Percentiles rank a stretch among this genome's conserved stretches.
phyloP scores from a whole-genome alignment of 2,329 filamentous ascomycete species.

The Chrysoporthe puriensis region DNA sequence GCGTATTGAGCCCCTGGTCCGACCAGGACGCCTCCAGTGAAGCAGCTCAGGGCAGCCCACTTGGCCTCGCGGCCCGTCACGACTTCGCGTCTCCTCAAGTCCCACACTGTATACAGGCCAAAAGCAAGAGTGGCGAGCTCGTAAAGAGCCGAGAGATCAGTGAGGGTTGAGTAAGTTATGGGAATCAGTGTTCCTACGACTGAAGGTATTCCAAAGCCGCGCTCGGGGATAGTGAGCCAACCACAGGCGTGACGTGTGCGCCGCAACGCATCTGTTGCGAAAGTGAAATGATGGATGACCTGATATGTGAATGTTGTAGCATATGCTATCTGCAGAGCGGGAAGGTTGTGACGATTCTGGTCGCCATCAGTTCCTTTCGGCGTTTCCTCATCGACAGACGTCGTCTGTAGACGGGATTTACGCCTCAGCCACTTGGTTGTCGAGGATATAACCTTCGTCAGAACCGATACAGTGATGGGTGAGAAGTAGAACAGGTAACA shows the following conservation, averaged over 20 bases:
- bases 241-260: not conserved
- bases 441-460: constrained; percentile 12
- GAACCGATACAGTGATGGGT: constrained; percentile 11
- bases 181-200: not conserved
- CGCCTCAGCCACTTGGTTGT: not conserved
- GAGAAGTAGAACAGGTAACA: constrained; percentile 16
- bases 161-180: not conserved
- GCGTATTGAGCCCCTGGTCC: constrained; percentile 22
- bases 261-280: not conserved
- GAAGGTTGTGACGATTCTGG: too few relatives aligned
- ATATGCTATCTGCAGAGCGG: constrained; percentile 11
- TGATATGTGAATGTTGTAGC: constrained; percentile 12
- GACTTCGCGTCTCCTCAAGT: constrained; percentile 16
- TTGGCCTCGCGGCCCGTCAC: constrained; percentile 11
- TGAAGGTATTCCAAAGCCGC: not conserved
- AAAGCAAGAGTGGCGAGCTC: constrained; percentile 17
- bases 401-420: too few relatives aligned
- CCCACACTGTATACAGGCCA: constrained; percentile 23
- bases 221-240: not conserved
- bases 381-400: not conserved
- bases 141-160: constrained; percentile 6
- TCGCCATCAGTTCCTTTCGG: not conserved
- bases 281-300: constrained; percentile 15
- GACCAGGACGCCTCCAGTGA: constrained; percentile 8
- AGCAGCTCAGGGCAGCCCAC: constrained; percentile 2